phyloP scores from a whole-genome alignment of 805 yeast species.

The Lipomyces yamanashiensis region DNA sequence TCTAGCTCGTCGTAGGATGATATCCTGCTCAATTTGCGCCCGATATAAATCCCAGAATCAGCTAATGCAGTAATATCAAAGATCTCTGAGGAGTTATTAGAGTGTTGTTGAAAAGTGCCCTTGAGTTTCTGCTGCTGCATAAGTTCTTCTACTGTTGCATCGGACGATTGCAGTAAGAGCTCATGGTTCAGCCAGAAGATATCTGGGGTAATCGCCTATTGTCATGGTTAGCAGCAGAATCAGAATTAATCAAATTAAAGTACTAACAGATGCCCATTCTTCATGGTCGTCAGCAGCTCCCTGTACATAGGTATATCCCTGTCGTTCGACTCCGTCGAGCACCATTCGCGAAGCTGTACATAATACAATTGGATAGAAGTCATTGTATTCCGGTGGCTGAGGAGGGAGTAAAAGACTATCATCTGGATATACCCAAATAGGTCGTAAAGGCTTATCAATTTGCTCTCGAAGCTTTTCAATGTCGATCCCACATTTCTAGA shows the following conservation, averaged over 20 bases:
- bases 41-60: slow-evolving; percentile 29
- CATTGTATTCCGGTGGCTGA: slow-evolving; percentile 45
- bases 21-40: slow-evolving; percentile 5
- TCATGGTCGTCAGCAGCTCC: slow-evolving; percentile 97
- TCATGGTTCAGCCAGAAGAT: slow-evolving; percentile 60
- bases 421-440: slow-evolving; percentile 73
- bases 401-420: slow-evolving; percentile 43
- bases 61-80: slow-evolving; percentile 22
- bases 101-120: neutral
- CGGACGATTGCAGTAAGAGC: slow-evolving; percentile 35
- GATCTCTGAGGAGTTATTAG: neutral
- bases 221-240: neutral
- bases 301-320: slow-evolving; percentile 71
- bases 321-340: slow-evolving; percentile 60
- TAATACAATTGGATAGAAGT: slow-evolving; percentile 53
- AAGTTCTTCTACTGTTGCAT: slow-evolving; percentile 36
- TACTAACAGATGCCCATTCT: slow-evolving; percentile 60
- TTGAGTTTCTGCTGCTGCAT: neutral
- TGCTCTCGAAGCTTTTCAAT: slow-evolving; percentile 44
- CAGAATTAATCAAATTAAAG: neutral
- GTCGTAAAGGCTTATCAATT: slow-evolving; percentile 61
- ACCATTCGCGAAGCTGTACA: slow-evolving; percentile 67
- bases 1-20: neutral
- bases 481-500: slow-evolving; percentile 45
- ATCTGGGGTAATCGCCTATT: slow-evolving; percentile 52